phyloP scores from a whole-genome alignment of 768 basidiomycete genomes.

The Amanita exitialis region DNA sequence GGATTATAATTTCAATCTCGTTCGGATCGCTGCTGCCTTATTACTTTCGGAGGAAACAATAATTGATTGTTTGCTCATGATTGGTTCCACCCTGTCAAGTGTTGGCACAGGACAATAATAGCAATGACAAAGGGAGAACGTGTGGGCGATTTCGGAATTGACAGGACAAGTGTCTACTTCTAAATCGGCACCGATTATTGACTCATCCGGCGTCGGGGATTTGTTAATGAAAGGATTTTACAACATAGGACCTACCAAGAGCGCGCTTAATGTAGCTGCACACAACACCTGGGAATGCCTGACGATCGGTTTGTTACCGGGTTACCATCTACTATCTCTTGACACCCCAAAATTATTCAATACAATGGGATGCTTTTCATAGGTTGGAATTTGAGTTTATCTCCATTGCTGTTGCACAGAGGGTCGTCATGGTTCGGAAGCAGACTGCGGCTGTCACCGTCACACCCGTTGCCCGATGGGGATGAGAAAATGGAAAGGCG shows the following conservation, averaged over 20 bases:
- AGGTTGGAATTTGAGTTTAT: not conserved
- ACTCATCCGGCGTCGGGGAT: not conserved
- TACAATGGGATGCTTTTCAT: not conserved
- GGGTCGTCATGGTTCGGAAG: conserved; percentile 1
- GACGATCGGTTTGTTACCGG: not conserved
- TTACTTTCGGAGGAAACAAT: not conserved
- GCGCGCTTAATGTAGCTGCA: not conserved
- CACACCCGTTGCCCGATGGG: not conserved
- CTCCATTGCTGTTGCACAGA: not conserved
- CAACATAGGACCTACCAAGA: not conserved
- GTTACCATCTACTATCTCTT: not conserved
- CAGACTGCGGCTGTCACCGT: not conserved
- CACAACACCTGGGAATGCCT: too few species aligned
- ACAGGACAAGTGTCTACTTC: too few species aligned
- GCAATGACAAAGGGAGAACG: not conserved
- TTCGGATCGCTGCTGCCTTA: not conserved
- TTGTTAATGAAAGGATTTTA: not conserved
- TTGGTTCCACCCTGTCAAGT: not conserved
- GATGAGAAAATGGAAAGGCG: not conserved
- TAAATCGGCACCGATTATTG: too few species aligned
- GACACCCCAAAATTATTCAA: not conserved
- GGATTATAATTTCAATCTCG: not conserved
- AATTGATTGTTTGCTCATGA: not conserved
- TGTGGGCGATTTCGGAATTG: not conserved
- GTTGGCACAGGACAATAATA: not conserved